These are phyloP conservation scores for Salix koriyanagi DNA, from an alignment of 345 rosid genomes.

Conservation along the genomic window DNA sequence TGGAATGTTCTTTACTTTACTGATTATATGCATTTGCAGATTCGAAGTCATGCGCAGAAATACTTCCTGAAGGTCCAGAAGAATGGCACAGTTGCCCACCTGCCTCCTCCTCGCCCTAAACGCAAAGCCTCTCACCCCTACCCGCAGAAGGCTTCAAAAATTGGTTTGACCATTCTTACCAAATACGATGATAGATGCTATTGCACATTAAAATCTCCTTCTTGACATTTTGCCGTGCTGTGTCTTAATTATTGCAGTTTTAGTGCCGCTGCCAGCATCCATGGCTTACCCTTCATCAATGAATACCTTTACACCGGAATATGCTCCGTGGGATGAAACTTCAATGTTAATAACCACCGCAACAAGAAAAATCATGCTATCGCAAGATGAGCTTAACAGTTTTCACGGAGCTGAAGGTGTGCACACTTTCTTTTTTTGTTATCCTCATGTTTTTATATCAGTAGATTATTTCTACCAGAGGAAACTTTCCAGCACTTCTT, in stretches of 20 bases:
- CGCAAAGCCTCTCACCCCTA: conserved; percentile 95
- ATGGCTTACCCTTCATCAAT: conserved; percentile 42
- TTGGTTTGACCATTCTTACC: conserved; percentile 39
- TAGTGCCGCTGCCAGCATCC: conserved; percentile 55
- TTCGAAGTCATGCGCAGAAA: conserved; percentile 97
- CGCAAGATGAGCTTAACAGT: conserved; percentile 46
- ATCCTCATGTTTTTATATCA: conserved; percentile 18
- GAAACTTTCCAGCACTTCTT: conserved; percentile 62
- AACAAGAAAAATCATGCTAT: conserved; percentile 36
- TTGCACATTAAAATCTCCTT: background rate
- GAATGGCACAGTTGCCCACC: conserved; percentile 83
- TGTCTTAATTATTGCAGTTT: conserved; percentile 34
- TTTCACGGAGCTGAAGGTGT: conserved; percentile 55
- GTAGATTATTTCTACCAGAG: conserved; percentile 25
- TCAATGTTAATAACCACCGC: conserved; percentile 46
- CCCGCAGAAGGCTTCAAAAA: conserved; percentile 88
- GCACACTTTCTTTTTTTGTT: conserved; percentile 27
- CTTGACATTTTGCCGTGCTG: conserved; percentile 4
- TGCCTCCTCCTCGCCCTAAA: conserved; percentile 96
- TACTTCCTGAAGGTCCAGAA: conserved; percentile 95
- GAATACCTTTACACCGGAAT: conserved; percentile 45
- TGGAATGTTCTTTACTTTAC: background rate
- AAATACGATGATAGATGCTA: background rate
- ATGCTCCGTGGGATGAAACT: conserved; percentile 61
- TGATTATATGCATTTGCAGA: conserved; percentile 42